Base-by-base conservation (phyloP, 495 filamentous ascomycete genomes). In the Neurospora sp. region DNA sequence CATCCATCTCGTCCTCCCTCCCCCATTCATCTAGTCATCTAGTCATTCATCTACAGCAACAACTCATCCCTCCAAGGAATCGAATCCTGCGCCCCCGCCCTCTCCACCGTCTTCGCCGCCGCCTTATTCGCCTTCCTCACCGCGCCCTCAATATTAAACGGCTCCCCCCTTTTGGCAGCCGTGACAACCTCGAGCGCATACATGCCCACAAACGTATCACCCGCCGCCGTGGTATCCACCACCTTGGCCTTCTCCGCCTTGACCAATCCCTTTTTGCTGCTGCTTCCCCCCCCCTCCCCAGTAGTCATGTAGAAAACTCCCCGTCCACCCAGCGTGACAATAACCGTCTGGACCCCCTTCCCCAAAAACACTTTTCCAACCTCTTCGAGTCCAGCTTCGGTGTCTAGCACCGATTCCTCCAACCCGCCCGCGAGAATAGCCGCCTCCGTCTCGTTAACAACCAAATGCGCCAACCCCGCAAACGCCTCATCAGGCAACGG, bases 381-480 rank as follows among this genome's bases (percentile, higher is more conserved):
- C 69, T 69, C 42, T 73, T 82, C 77, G 74, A 83, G 40, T 69
- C 80, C 77, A 47, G 83, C 85, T 44, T 85, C 83, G 16, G 74
- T 77, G 41, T 89, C 85, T n/a, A 88, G 74, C 7, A 80, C 84
- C 3, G 80, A 76, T 10, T 87, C 85, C 69, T 82, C 73, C 72
- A 85, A 72, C 74, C 86, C 85, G 8, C 86, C 87, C 27, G 27
- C 27, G 73, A 97, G 85, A 37, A 94, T 84, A 16, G 89, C 87
- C 0, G 94, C 93, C 81, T 99, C 96, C 0, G 91, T 94, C 82
- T 99, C 94, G 77, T 99, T 98, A 72, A 98, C 85, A 44, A 98
- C 87, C 45, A 98, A 80, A 74, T 97, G 93, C 16, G 88, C 87
- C n/a, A 98, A 84, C 3, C 87, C 88, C 2, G 72, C 68, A 78